phyloP scores from a whole-genome alignment of 495 filamentous ascomycete genomes.

The Niebla homalea region DNA sequence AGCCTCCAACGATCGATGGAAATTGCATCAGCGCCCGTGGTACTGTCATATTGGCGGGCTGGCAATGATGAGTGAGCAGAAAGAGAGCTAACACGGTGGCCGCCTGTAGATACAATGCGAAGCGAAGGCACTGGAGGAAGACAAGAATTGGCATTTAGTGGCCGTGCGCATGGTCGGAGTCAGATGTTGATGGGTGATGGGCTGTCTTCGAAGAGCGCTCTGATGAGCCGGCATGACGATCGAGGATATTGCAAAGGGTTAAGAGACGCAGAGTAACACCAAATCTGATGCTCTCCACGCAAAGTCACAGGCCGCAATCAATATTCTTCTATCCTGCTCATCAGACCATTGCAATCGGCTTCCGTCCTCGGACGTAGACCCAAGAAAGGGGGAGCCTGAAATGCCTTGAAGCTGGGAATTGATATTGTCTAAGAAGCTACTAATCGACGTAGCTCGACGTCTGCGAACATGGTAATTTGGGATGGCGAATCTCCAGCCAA shows the following conservation, averaged over 20 bases:
- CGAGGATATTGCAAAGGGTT: too few species aligned
- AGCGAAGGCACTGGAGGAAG: constrained; percentile 99
- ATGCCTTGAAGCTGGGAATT: too few species aligned
- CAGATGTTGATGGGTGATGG: not conserved
- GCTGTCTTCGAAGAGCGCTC: not conserved
- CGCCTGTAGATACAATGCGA: constrained; percentile 84
- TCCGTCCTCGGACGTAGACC: too few species aligned
- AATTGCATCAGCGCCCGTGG: not conserved
- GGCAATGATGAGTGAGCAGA: not conserved
- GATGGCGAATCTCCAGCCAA: not conserved
- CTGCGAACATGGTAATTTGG: constrained; percentile 1
- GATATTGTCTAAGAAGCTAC: not conserved
- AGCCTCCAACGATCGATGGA: constrained; percentile 18
- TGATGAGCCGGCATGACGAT: too few species aligned
- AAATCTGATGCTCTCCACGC: too few species aligned
- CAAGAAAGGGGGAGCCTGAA: too few species aligned
- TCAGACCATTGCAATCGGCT: too few species aligned
- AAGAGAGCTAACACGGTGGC: constrained; percentile 11
- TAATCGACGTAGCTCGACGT: not conserved
- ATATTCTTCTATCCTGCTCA: too few species aligned
- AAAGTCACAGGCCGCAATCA: too few species aligned
- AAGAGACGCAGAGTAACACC: too few species aligned
- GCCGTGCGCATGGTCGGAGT: not conserved
- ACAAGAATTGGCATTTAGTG: constrained; percentile 93
- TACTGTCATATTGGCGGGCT: not conserved